A percentile compares a stretch with the other conserved stretches of the same genome.
These are phyloP conservation scores for Stachybotrys chlorohalonatus DNA, from an alignment of 2,329 filamentous ascomycete species.

Conservation along the genomic window DNA sequence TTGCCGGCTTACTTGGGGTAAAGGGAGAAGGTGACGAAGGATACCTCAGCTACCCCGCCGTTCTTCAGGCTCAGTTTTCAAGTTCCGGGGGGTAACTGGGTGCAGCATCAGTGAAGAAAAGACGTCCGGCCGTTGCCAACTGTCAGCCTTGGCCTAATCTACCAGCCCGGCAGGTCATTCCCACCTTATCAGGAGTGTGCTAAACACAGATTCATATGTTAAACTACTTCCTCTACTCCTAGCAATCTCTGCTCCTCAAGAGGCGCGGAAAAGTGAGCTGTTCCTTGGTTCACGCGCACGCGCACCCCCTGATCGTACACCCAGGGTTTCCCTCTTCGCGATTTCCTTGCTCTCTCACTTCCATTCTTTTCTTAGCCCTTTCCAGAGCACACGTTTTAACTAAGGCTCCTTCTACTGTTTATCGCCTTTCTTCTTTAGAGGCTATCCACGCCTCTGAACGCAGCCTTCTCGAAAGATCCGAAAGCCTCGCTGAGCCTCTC, in stretches of 20 bases:
- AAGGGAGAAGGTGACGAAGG: no score
- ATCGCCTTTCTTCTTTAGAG: not conserved
- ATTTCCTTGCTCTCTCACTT: no score
- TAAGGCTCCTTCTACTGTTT: not conserved
- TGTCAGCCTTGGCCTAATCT: not conserved
- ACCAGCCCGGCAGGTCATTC: not conserved
- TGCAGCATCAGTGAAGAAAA: not conserved
- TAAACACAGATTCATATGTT: not conserved
- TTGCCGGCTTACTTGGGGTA: no score
- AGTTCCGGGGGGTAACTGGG: not conserved
- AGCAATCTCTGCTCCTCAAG: no score
- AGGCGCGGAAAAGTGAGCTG: no score
- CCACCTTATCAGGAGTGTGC: not conserved
- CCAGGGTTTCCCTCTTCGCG: no score
- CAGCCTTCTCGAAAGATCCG: not conserved
- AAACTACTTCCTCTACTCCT: no score
- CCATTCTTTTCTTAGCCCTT: no score
- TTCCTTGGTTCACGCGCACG: no score
- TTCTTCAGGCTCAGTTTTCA: no score
- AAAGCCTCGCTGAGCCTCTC: not conserved
- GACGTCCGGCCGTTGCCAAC: not conserved
- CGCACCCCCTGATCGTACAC: no score
- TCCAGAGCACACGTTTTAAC: not conserved
- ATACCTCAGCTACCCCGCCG: no score
- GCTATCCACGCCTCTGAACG: not conserved